Percentiles rank a stretch among this genome's conserved stretches.
Evolutionary conservation across 768 basidiomycete genomes (phyloP).

Genomic region (Hypholoma fasciculare): DNA sequence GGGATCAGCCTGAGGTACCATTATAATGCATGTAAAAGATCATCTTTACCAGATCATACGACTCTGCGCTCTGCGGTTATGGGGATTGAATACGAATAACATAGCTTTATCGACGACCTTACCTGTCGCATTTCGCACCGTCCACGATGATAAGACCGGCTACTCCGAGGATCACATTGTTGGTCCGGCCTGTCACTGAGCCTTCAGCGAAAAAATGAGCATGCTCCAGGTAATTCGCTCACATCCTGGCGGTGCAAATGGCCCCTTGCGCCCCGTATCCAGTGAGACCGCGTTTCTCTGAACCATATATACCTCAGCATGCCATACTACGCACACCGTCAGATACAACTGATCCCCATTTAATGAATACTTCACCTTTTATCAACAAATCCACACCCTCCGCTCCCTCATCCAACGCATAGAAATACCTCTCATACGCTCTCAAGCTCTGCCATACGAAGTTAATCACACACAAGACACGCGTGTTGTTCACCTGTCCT

Average conservation of each 20-base stretch:
- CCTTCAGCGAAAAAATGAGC: not conserved
- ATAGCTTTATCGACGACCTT: not conserved
- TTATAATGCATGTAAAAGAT: too few relatives aligned
- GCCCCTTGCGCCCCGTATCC: slow-evolving; percentile 49
- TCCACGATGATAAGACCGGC: slow-evolving; percentile 64
- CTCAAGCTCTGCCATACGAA: slow-evolving; percentile 56
- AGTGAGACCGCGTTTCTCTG: slow-evolving; percentile 56
- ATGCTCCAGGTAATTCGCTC: slow-evolving; percentile 1
- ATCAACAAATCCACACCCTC: slow-evolving; percentile 50
- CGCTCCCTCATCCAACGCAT: slow-evolving; percentile 41
- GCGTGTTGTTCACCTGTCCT: slow-evolving; percentile 39
- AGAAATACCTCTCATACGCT: slow-evolving; percentile 56
- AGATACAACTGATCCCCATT: not conserved
- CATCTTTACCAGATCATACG: slow-evolving; percentile 59
- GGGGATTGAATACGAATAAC: not conserved
- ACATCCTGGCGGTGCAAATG: slow-evolving; percentile 46
- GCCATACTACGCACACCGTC: slow-evolving; percentile 42
- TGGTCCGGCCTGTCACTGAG: slow-evolving; percentile 43
- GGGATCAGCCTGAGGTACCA: too few relatives aligned
- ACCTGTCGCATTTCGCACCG: slow-evolving; percentile 60
- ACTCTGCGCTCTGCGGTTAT: slow-evolving; percentile 35
- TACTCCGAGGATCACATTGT: slow-evolving; percentile 54
- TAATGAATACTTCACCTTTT: slow-evolving; percentile 31
- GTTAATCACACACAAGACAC: slow-evolving; percentile 49
- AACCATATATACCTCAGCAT: slow-evolving; percentile 60